Evolutionary conservation across 1,284 basidiomycete genomes (phyloP), one percentile per base, ranked within the genome.

Genomic region (Pulchroboletus neoregius): DNA sequence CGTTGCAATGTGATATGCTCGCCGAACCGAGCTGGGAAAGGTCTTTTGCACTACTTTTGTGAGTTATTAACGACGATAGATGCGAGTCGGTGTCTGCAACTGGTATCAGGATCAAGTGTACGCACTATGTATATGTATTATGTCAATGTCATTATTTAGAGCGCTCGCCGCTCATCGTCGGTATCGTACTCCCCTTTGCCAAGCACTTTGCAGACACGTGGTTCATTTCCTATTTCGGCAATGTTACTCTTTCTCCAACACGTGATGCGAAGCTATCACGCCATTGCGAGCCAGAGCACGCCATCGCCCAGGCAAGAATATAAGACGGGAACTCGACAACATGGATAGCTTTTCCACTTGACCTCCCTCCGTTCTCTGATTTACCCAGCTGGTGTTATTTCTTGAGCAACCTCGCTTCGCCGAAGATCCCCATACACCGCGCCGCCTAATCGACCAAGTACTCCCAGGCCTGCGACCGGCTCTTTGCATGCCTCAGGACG

Each of bases 181-280:
- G 20, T 20, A n/a, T n/a, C n/a, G n/a, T n/a, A n/a, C n/a, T n/a
- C n/a, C n/a, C n/a, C n/a, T n/a, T n/a, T n/a, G n/a, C n/a, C n/a
- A n/a, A n/a, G n/a, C n/a, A n/a, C n/a, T n/a, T n/a, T n/a, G n/a
- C n/a, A n/a, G n/a, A n/a, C n/a, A n/a, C n/a, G n/a, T 31, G 13
- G 30, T 31, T 31, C n/a, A 31, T 31, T 15, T 31, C 30, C 13
- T 31, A 7, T 31, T 31, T 38, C 30, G 43, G 33, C 1, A 35
- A 6, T 32, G 11, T 6, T 37, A 4, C 49, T 26, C 2, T n/a
- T n/a, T n/a, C 12, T 39, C 4, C 2, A 9, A 36, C 62, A 63
- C 58, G 65, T 68, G 65, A 62, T 56, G 63, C 39, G 65, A 67
- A 53, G 45, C 30, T 37, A 63, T 58, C 62, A 66, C 61, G 64